Evolutionary conservation across 1,139 yeast species (phyloP).

Genomic region (Geotrichum aggregatum): DNA sequence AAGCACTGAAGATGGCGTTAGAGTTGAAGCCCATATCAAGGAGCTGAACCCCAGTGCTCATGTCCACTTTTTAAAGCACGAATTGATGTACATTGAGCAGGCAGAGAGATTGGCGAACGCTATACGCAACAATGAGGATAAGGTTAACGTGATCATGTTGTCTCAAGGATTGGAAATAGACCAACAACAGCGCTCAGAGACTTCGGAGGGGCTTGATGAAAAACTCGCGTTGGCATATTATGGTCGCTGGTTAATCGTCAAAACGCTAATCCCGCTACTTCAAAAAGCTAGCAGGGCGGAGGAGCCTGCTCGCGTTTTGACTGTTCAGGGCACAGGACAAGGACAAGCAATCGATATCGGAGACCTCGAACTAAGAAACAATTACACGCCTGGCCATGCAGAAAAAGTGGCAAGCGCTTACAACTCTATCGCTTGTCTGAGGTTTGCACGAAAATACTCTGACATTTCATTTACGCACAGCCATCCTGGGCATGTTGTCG

Average conservation of each 20-base stretch:
- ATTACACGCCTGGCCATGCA: constrained; percentile 20
- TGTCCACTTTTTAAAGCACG: constrained; percentile 30
- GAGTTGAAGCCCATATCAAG: constrained; percentile 27
- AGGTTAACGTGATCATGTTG: constrained; percentile 32
- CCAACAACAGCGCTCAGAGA: constrained; percentile 27
- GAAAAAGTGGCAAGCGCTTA: constrained; percentile 20
- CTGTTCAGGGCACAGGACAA: constrained; percentile 32
- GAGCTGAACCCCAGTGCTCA: constrained; percentile 29
- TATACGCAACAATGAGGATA: constrained; percentile 28
- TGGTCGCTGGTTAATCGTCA: constrained; percentile 32
- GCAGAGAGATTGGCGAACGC: constrained; percentile 28
- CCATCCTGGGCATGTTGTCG: constrained; percentile 34
- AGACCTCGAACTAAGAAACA: constrained; percentile 30
- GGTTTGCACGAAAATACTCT: constrained; percentile 32
- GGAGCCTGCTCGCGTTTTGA: constrained; percentile 33
- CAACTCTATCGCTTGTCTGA: constrained; percentile 28
- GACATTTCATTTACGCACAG: constrained; percentile 31
- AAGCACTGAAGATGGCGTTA: constrained; percentile 28
- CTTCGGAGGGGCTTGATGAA: constrained; percentile 33
- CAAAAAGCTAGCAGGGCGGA: constrained; percentile 26
- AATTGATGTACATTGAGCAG: constrained; percentile 29
- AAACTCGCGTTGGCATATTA: constrained; percentile 33
- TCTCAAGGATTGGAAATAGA: constrained; percentile 27
- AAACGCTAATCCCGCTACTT: constrained; percentile 30
- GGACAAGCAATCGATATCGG: constrained; percentile 27